Percentiles rank a stretch among this genome's conserved stretches.
These are phyloP conservation scores for Mycena vitilis DNA, from an alignment of 768 basidiomycete species.

Conservation along the genomic window DNA sequence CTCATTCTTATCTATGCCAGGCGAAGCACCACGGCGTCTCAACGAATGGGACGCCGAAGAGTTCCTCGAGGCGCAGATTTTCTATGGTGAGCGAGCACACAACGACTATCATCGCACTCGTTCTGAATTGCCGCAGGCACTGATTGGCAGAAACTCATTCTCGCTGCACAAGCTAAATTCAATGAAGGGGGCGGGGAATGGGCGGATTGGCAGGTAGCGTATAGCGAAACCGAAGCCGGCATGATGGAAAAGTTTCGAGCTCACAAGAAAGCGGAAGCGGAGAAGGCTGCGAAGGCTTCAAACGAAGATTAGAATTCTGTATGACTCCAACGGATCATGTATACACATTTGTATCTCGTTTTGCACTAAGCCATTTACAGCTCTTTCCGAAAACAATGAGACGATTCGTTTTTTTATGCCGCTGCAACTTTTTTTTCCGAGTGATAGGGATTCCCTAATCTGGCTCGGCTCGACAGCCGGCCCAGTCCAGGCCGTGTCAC, in stretches of 20 bases:
- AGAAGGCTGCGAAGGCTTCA: not conserved
- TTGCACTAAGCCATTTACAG: no score
- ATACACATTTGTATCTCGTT: no score
- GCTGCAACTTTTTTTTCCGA: no score
- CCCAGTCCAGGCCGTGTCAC: no score
- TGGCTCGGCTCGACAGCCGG: no score
- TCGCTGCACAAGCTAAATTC: not conserved
- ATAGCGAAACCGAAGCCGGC: not conserved
- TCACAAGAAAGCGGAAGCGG: constrained; percentile 11
- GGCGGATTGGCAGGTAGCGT: constrained; percentile 12
- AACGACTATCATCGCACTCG: not conserved
- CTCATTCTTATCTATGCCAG: not conserved
- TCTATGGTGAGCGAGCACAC: constrained; percentile 5
- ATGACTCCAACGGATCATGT: no score
- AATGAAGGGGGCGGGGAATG: constrained; percentile 10
- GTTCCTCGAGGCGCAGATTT: constrained; percentile 33
- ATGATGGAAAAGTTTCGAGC: constrained; percentile 30
- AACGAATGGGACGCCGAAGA: constrained; percentile 32
- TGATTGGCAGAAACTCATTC: constrained; percentile 21
- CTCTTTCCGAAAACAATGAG: no score
- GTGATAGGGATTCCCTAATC: no score
- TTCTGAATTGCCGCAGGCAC: constrained; percentile 14
- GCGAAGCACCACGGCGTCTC: constrained; percentile 11
- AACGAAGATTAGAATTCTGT: constrained; percentile 7
- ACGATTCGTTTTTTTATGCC: no score